Conservation (phyloP, 2,329 filamentous ascomycete genomes). For the Cladorrhinum sp. region DNA sequence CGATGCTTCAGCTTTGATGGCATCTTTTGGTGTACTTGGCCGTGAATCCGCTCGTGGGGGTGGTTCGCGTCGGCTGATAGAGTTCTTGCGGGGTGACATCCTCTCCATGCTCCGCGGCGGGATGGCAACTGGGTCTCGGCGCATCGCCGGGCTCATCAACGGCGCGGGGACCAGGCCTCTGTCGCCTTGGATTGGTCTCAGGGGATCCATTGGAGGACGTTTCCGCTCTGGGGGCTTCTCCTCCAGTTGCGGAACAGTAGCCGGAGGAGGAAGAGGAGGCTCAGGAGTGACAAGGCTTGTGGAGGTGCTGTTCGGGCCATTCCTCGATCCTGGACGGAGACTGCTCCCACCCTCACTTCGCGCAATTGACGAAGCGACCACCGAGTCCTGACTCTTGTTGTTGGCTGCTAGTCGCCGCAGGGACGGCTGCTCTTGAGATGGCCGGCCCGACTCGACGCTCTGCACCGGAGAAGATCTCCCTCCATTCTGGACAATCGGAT, state of each 20-base stretch:
- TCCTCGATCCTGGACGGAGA: slow-evolving; percentile 52
- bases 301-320: slow-evolving; percentile 36
- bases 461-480: slow-evolving; percentile 46
- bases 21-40: slow-evolving; percentile 17
- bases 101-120: slow-evolving; percentile 52
- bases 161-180: slow-evolving; percentile 57
- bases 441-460: slow-evolving; percentile 49
- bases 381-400: slow-evolving; percentile 58
- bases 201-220: slow-evolving; percentile 63
- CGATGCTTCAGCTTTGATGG: slow-evolving; percentile 11
- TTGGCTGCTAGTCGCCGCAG: slow-evolving; percentile 47
- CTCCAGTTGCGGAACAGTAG: slow-evolving; percentile 29
- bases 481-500: slow-evolving; percentile 29
- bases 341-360: slow-evolving; percentile 52
- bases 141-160: slow-evolving; percentile 49
- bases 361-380: slow-evolving; percentile 46
- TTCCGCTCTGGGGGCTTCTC: slow-evolving; percentile 59
- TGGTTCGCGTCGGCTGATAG: slow-evolving; percentile 27
- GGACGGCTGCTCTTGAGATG: slow-evolving; percentile 41
- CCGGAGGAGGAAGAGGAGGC: slow-evolving; percentile 28
- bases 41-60: slow-evolving; percentile 16
- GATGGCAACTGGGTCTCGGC: slow-evolving; percentile 40
- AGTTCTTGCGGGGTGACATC: slow-evolving; percentile 46
- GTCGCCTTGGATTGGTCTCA: slow-evolving; percentile 47
- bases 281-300: slow-evolving; percentile 28